A percentile compares a stretch with the other conserved stretches of the same genome.
These are phyloP conservation scores for Torulaspora globosa DNA, from an alignment of 1,139 yeast species.

Conservation along the genomic window DNA sequence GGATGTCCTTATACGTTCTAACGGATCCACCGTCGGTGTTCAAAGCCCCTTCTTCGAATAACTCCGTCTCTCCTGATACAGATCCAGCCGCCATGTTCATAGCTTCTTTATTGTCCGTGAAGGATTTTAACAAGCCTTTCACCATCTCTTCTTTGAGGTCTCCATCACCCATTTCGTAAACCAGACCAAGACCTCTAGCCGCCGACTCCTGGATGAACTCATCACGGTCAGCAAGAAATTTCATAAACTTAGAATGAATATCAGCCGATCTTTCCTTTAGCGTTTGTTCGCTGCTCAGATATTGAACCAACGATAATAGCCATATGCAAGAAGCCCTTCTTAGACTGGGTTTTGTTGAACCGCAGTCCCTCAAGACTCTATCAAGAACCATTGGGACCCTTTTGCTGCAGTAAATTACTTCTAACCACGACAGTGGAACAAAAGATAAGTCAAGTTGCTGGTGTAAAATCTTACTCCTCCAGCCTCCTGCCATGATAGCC, in stretches of 20 bases:
- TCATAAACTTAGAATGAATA: slow-evolving; percentile 71
- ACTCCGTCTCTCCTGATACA: slow-evolving; percentile 71
- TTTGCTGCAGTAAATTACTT: slow-evolving; percentile 15
- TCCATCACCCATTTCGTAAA: slow-evolving; percentile 71
- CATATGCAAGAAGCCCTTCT: slow-evolving; percentile 81
- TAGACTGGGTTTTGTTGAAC: slow-evolving; percentile 65
- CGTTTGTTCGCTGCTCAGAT: slow-evolving; percentile 50
- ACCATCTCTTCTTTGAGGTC: slow-evolving; percentile 71
- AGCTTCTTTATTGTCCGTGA: slow-evolving; percentile 64
- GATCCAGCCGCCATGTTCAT: slow-evolving; percentile 57
- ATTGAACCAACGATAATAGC: slow-evolving; percentile 76
- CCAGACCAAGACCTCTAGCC: slow-evolving; percentile 76
- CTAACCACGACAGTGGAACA: slow-evolving; percentile 12
- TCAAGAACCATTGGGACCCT: slow-evolving; percentile 39
- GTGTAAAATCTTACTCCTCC: slow-evolving; percentile 59
- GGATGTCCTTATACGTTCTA: slow-evolving; percentile 81
- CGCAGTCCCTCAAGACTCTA: slow-evolving; percentile 50
- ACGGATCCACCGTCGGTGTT: slow-evolving; percentile 82
- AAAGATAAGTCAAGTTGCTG: slow-evolving; percentile 48
- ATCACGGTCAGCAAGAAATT: slow-evolving; percentile 71
- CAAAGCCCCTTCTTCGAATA: slow-evolving; percentile 78
- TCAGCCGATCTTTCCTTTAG: slow-evolving; percentile 37
- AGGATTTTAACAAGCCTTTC: slow-evolving; percentile 68
- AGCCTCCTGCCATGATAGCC: slow-evolving; percentile 66
- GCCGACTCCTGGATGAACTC: slow-evolving; percentile 89